Conservation (phyloP, 1,284 basidiomycete genomes). For the Pseudozyma sp. region DNA sequence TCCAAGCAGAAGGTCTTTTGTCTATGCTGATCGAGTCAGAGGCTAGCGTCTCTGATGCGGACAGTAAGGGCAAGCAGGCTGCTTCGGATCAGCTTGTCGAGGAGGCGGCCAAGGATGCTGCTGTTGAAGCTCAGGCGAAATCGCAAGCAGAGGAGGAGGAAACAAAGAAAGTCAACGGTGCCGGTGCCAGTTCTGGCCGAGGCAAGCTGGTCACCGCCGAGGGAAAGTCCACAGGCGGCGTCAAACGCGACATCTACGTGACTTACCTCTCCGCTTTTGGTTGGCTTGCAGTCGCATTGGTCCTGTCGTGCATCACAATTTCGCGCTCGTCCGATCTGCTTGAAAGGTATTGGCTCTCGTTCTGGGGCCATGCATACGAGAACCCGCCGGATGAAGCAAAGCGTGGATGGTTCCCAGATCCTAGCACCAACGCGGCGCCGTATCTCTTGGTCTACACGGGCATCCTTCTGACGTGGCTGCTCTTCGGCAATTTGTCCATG, state of each 20-base stretch:
- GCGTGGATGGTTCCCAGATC: conserved; percentile 8
- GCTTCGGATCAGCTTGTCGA: conserved; percentile 30
- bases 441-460: conserved; percentile 21
- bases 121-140: conserved; percentile 23
- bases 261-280: conserved; percentile 75
- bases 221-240: conserved; percentile 78
- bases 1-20: conserved; percentile 58
- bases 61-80: conserved; percentile 44
- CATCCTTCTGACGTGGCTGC: conserved; percentile 9
- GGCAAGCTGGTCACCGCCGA: conserved; percentile 77
- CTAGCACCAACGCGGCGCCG: conserved; percentile 19
- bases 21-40: conserved; percentile 38
- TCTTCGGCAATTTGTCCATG: conserved; percentile 1
- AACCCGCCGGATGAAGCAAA: neutral
- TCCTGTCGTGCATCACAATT: conserved; percentile 25
- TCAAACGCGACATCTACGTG: conserved; percentile 83
- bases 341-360: conserved; percentile 44
- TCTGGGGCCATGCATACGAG: conserved; percentile 37
- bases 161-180: no score
- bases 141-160: conserved; percentile 12
- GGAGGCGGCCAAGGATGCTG: conserved; percentile 35
- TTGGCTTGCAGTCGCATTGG: conserved; percentile 25
- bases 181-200: conserved; percentile 9
- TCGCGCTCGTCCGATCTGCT: conserved; percentile 25
- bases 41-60: conserved; percentile 32